Percentiles rank a stretch among this genome's conserved stretches.
phyloP scores from a whole-genome alignment of 2,329 filamentous ascomycete species.

The Cladosporium colombiae region DNA sequence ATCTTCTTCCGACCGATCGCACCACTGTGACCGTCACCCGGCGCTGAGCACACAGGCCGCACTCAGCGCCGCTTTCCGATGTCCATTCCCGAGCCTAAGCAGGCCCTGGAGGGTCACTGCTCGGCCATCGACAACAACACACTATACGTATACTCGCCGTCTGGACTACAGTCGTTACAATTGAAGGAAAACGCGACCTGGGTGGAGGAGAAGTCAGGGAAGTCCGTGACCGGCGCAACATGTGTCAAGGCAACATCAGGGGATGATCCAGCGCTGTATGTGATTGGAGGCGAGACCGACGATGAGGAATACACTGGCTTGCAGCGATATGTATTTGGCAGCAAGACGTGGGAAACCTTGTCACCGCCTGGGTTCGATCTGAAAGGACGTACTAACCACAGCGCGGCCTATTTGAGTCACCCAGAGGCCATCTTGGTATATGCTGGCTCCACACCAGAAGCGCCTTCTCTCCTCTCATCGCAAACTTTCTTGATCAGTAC shows the following conservation, averaged over 20 bases:
- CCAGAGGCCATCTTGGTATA: constrained; percentile 77
- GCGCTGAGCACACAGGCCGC: constrained; percentile 21
- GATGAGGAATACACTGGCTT: constrained; percentile 68
- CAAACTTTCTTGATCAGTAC: constrained; percentile 75
- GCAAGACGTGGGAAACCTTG: constrained; percentile 61
- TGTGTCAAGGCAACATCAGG: constrained; percentile 71
- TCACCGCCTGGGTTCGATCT: constrained; percentile 54
- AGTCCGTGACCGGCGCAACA: constrained; percentile 70
- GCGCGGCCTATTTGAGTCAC: constrained; percentile 70
- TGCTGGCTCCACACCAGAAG: constrained; percentile 68
- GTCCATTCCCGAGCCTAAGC: constrained; percentile 70
- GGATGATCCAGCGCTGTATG: constrained; percentile 65
- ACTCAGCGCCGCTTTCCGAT: constrained; percentile 48
- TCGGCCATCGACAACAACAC: constrained; percentile 78
- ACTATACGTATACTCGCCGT: constrained; percentile 77
- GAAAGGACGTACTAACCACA: constrained; percentile 72
- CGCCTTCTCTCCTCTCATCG: constrained; percentile 58
- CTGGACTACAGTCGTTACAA: constrained; percentile 72
- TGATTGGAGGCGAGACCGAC: constrained; percentile 71
- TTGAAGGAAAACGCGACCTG: constrained; percentile 71
- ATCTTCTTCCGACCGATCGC: constrained; percentile 12
- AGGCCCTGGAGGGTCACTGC: constrained; percentile 74
- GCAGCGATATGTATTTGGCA: constrained; percentile 65
- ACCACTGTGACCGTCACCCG: constrained; percentile 8
- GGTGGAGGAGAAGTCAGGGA: constrained; percentile 65